Conservation (phyloP, 1,284 basidiomycete species). For the Boletellus deceptivus region DNA sequence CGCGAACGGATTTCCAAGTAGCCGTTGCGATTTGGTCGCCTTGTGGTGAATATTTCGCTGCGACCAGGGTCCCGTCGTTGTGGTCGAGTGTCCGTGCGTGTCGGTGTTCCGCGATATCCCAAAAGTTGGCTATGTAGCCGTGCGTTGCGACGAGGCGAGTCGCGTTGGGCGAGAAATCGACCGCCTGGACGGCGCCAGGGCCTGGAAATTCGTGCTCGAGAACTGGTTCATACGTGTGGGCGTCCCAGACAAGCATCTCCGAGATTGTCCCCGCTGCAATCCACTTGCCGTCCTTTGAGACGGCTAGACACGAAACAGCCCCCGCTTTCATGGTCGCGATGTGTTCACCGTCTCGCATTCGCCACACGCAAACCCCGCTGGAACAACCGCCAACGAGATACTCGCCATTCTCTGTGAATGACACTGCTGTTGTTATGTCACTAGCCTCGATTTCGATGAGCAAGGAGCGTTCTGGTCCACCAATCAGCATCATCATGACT, state of each 20-base stretch:
- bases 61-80: constrained; percentile 2
- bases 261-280: too few species aligned
- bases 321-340: too few species aligned
- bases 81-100: neutral
- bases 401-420: constrained; percentile 3
- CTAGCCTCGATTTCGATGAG: neutral
- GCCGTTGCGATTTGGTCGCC: constrained; percentile 14
- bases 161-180: constrained; percentile 19
- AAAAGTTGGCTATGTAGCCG: too few species aligned
- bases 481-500: too few species aligned
- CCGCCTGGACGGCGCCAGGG: neutral
- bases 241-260: too few species aligned
- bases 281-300: neutral
- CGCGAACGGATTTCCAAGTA: constrained; percentile 1
- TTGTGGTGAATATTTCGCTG: constrained; percentile 11
- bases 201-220: too few species aligned
- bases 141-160: too few species aligned
- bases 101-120: neutral
- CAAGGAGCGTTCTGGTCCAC: neutral
- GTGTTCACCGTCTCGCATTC: too few species aligned
- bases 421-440: neutral
- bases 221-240: too few species aligned
- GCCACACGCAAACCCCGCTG: neutral
- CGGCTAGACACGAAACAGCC: neutral
- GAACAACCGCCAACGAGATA: too few species aligned